A percentile compares a stretch with the other conserved stretches of the same genome.
Evolutionary conservation across 2,329 filamentous ascomycete genomes (phyloP).

Genomic region (Sarocladiaceae sp.): DNA sequence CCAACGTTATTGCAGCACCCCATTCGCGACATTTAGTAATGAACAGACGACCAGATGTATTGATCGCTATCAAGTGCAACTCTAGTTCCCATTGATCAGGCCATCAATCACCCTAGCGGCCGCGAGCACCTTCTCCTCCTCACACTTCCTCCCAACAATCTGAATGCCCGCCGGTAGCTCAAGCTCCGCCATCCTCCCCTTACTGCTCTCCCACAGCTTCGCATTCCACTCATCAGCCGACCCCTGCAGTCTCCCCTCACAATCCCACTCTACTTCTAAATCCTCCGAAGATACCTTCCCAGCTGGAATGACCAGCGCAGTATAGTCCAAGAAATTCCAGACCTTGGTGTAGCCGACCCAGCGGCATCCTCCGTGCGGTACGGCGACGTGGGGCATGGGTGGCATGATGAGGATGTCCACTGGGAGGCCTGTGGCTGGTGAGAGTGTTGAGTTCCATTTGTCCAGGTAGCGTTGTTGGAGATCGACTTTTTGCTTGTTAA

Average conservation of each 20-base stretch:
- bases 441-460: conserved; percentile 49
- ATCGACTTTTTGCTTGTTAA: conserved; percentile 53
- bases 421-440: conserved; percentile 33
- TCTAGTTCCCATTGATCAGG: neutral
- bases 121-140: conserved; percentile 52
- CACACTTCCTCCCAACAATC: conserved; percentile 44
- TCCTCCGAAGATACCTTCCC: conserved; percentile 34
- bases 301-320: conserved; percentile 20
- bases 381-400: conserved; percentile 55
- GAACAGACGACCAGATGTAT: neutral
- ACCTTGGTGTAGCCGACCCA: conserved; percentile 42
- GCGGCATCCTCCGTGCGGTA: conserved; percentile 35
- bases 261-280: conserved; percentile 27
- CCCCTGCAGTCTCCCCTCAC: conserved; percentile 9
- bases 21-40: neutral
- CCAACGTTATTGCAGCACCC: neutral
- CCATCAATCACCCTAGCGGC: conserved; percentile 31
- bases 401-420: conserved; percentile 56
- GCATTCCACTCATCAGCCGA: conserved; percentile 17
- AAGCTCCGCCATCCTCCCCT: conserved; percentile 15
- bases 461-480: conserved; percentile 42
- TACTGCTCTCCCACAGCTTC: conserved; percentile 14
- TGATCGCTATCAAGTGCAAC: neutral
- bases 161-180: conserved; percentile 45
- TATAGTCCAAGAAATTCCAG: conserved; percentile 25